phyloP scores from a whole-genome alignment of 1,139 yeast genomes.

The Diutina ranongensis region DNA sequence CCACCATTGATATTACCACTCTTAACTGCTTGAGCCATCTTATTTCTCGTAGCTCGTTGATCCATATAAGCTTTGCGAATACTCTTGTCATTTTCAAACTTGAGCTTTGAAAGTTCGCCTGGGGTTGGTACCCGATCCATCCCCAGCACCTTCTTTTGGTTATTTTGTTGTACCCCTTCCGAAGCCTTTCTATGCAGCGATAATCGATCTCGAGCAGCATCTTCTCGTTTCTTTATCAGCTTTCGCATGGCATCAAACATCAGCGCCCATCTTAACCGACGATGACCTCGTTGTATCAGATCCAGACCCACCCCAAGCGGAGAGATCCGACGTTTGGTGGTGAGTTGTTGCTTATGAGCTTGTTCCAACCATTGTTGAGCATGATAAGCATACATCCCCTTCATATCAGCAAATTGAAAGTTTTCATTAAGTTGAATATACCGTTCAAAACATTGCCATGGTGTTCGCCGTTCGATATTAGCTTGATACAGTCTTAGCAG shows the following conservation, averaged over 20 bases:
- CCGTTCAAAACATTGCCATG: constrained; percentile 98
- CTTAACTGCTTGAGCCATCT: constrained; percentile 32
- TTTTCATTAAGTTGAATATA: constrained; percentile 87
- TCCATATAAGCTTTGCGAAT: constrained; percentile 61
- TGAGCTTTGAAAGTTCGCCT: constrained; percentile 67
- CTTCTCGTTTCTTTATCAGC: constrained; percentile 78
- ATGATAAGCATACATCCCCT: constrained; percentile 71
- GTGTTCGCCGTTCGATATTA: constrained; percentile 86
- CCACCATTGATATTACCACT: constrained; percentile 9
- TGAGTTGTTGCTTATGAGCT: constrained; percentile 79
- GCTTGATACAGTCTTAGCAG: constrained; percentile 57
- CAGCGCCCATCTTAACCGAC: constrained; percentile 86
- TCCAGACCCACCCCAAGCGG: constrained; percentile 89
- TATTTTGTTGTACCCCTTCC: neutral
- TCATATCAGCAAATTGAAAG: constrained; percentile 75
- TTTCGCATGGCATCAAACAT: constrained; percentile 94
- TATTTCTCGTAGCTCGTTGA: constrained; percentile 32
- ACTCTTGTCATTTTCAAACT: constrained; percentile 76
- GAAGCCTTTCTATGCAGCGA: constrained; percentile 1
- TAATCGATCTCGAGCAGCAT: neutral
- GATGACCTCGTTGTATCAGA: constrained; percentile 86
- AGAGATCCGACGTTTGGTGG: constrained; percentile 76
- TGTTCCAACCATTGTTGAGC: constrained; percentile 92
- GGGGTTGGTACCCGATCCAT: constrained; percentile 57
- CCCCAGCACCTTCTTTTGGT: constrained; percentile 10